Percentiles rank a stretch among this genome's conserved stretches.
phyloP scores from a whole-genome alignment of 2,329 filamentous ascomycete species.

The Reticulascus tulasneorum region DNA sequence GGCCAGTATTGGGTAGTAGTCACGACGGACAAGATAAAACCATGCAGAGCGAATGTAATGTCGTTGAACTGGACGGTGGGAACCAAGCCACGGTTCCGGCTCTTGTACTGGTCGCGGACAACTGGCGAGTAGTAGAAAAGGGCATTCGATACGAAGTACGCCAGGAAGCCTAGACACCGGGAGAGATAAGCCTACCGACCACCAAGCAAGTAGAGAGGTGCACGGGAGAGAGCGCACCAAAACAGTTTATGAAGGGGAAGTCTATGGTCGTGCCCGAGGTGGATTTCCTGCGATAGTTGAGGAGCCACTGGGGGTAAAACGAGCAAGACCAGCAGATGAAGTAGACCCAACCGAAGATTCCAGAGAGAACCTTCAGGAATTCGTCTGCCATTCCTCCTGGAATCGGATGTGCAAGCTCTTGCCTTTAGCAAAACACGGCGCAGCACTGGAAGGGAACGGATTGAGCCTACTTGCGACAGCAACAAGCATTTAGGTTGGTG shows the following conservation, averaged over 20 bases:
- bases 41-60: constrained; percentile 81
- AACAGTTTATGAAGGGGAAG: constrained; percentile 72
- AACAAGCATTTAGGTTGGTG: no score
- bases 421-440: no score
- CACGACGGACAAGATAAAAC: constrained; percentile 65
- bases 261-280: constrained; percentile 84
- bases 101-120: constrained; percentile 79
- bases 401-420: no score
- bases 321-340: constrained; percentile 76
- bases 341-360: constrained; percentile 71
- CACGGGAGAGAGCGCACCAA: constrained; percentile 39
- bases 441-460: no score
- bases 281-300: constrained; percentile 72
- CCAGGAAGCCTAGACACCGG: constrained; percentile 56
- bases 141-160: constrained; percentile 71
- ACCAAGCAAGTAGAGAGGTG: neutral
- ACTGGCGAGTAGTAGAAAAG: constrained; percentile 75
- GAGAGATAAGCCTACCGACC: constrained; percentile 4
- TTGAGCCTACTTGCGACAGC: no score
- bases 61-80: constrained; percentile 90
- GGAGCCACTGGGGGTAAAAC: constrained; percentile 86
- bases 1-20: constrained; percentile 76
- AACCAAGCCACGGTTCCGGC: constrained; percentile 67
- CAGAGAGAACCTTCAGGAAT: constrained; percentile 48
- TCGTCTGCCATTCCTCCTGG: constrained; percentile 20